Percentiles rank a stretch among this genome's conserved stretches.
Evolutionary conservation across 164 flowering plant genomes (phyloP).

Genomic region (Tetracentron sinense): DNA sequence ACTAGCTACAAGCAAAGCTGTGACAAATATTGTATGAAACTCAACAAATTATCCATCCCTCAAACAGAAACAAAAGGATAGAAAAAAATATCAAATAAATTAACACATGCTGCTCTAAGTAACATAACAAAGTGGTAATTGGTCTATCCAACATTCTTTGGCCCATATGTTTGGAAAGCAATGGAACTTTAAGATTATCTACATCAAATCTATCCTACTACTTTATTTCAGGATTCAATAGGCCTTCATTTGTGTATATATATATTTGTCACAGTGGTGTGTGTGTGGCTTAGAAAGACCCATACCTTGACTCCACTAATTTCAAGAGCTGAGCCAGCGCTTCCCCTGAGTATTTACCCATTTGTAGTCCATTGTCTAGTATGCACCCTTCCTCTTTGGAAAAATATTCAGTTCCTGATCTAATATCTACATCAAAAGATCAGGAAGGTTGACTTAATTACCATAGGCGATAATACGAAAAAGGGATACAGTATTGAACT

Average conservation of each 20-base stretch:
- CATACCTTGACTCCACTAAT: conserved; percentile 49
- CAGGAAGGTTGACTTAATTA: background rate
- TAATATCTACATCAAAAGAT: conserved; percentile 41
- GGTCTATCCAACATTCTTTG: too few relatives aligned
- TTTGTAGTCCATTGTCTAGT: conserved; percentile 24
- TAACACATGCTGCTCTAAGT: too few relatives aligned
- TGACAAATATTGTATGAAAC: background rate
- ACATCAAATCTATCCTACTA: too few relatives aligned
- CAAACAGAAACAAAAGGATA: background rate
- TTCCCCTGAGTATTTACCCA: conserved; percentile 34
- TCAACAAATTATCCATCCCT: background rate
- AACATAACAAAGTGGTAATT: background rate
- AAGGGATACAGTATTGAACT: too few relatives aligned
- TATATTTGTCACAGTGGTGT: background rate
- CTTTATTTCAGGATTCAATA: too few relatives aligned
- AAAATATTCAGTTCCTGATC: conserved; percentile 25
- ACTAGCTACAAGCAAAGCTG: background rate
- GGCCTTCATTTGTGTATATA: too few relatives aligned
- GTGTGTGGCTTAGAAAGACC: conserved; percentile 1
- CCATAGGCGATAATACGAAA: background rate
- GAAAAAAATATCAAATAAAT: background rate
- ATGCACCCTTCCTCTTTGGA: conserved; percentile 13
- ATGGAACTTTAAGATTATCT: too few relatives aligned
- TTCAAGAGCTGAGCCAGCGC: conserved; percentile 48
- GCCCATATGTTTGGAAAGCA: too few relatives aligned